Conservation (phyloP, 768 basidiomycete species). For the Pluteus cervinus region DNA sequence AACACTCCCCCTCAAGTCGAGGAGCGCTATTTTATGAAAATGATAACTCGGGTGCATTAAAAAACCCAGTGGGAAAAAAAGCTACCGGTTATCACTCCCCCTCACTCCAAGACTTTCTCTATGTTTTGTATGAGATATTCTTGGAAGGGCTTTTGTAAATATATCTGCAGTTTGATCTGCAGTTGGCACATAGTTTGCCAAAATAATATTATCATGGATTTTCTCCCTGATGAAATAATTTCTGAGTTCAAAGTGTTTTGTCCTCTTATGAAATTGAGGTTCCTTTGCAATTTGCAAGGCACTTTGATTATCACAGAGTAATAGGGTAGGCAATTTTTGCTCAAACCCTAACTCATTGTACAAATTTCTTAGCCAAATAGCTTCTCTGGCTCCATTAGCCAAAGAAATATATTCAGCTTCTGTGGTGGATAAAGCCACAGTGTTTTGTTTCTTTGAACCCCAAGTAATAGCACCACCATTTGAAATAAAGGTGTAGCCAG, state of each 20-base stretch:
- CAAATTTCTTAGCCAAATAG: conserved; percentile 18
- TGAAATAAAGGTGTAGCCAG: conserved; percentile 1
- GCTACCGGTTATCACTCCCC: too few relatives aligned
- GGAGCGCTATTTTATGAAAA: too few relatives aligned
- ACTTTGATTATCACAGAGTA: conserved; percentile 15
- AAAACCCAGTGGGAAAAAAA: too few relatives aligned
- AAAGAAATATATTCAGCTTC: conserved; percentile 11
- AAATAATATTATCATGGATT: conserved; percentile 15
- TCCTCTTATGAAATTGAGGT: conserved; percentile 16
- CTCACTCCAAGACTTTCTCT: conserved; percentile 10
- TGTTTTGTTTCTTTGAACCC: conserved; percentile 1
- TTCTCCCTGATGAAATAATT: conserved; percentile 26
- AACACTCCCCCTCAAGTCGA: conserved; percentile 18
- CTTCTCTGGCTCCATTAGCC: conserved; percentile 13
- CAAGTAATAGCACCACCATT: background rate
- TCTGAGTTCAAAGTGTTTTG: conserved; percentile 28
- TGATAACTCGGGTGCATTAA: too few relatives aligned
- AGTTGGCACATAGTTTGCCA: conserved; percentile 18
- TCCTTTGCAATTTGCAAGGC: conserved; percentile 16
- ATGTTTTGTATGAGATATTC: too few relatives aligned
- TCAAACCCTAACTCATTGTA: background rate
- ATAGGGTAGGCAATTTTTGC: background rate
- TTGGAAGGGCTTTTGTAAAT: conserved; percentile 31
- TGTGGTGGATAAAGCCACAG: background rate
- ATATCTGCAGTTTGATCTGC: conserved; percentile 27